Base-by-base conservation (phyloP, 371 early-diverging fungal species). In the Mucor circinelloides region DNA sequence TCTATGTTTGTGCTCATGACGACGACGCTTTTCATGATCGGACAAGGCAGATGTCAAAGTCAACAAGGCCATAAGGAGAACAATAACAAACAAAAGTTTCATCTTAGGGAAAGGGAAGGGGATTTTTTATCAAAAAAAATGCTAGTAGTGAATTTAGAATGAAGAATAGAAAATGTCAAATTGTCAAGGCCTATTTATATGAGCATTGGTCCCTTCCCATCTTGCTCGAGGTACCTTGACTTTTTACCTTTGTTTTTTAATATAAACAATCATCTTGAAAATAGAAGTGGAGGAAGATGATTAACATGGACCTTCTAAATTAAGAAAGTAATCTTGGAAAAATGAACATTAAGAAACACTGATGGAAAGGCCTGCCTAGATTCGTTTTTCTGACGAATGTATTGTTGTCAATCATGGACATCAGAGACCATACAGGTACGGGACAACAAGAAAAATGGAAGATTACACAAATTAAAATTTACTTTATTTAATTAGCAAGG, bases 251-350 rank as follows among this genome's bases (percentile, higher is more conserved):
- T 50, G 50, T 27, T 31, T 5, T 56, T 31, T 31, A 56, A 56
- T 56, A 56, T 56, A 56, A 56, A 56, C 56, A 56, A 52, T 56
- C 17, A 56, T 56, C 56, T 31, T 12, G 21, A 46, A 46, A 46
- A 46, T 52, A 13, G 52, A 52, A 52, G 52, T 52, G 13, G 2
- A 52, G 13, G 52, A 52, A 52, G 52, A 52, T 52, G 52, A 52
- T 46, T 46, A 46, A n/a, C 46, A 46, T 21, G 21, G 21, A 21
- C 0, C 3, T 52, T 25, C 52, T 12, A 52, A 52, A 52, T 52
- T 27, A 23, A 52, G 52, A 25, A 56, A 56, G 56, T 56, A 30
- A 31, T 32, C 32, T 54, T 54, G 25, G 2, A 13, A 31, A 32
- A 31, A 17, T 31, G 21, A 32, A 56, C 32, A 31, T 31, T 19